Percentiles rank a stretch among this genome's conserved stretches.
These are phyloP conservation scores for Aspergillus asperescens DNA, from an alignment of 495 filamentous ascomycete genomes.

Conservation along the genomic window DNA sequence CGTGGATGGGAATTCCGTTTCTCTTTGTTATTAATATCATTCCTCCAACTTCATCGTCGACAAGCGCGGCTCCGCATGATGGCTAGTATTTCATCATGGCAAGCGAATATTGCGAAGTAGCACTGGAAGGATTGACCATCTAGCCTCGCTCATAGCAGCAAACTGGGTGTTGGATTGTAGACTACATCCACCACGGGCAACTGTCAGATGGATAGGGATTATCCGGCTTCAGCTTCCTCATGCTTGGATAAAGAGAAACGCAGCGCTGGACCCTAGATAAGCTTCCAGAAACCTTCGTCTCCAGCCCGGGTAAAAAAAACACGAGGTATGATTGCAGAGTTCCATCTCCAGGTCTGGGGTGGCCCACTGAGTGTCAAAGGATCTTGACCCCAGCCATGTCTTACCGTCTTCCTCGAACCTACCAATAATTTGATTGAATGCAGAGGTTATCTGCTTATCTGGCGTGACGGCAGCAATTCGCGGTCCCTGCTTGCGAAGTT, in stretches of 20 bases:
- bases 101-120: not conserved
- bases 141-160: no score
- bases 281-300: not conserved
- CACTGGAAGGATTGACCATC: not conserved
- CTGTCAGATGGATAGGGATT: no score
- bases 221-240: no score
- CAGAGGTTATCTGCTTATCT: not conserved
- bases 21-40: slow-evolving; percentile 1
- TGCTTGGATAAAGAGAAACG: no score
- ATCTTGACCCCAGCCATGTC: not conserved
- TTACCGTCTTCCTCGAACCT: no score
- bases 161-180: no score
- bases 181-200: no score
- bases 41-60: not conserved
- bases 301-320: not conserved
- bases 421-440: no score
- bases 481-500: no score
- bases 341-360: not conserved
- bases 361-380: not conserved
- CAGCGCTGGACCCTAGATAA: not conserved
- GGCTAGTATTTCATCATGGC: not conserved
- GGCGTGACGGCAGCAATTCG: no score
- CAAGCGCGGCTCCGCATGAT: not conserved
- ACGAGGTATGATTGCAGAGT: slow-evolving; percentile 3
- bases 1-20: no score